phyloP scores from a whole-genome alignment of 345 rosid genomes.

The Durio zibethinus region DNA sequence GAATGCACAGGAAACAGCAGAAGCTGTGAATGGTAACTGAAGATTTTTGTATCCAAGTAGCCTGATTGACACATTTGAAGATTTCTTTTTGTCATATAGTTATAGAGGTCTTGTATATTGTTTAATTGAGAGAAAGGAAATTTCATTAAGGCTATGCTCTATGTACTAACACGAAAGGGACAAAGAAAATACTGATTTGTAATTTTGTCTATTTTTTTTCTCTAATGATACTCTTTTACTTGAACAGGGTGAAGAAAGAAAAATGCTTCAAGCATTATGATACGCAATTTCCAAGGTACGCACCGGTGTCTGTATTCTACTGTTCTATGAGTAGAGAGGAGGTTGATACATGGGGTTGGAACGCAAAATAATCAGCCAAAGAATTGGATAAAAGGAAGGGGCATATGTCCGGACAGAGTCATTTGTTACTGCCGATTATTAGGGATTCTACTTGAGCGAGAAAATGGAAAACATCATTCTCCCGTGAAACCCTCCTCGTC shows the following conservation, averaged over 20 bases:
- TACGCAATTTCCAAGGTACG: neutral
- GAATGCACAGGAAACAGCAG: slow-evolving; percentile 42
- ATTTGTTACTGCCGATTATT: too few species aligned
- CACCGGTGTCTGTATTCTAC: neutral
- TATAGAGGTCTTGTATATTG: slow-evolving; percentile 16
- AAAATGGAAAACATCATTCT: too few species aligned
- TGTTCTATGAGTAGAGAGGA: neutral
- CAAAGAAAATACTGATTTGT: neutral
- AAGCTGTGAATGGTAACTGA: slow-evolving; percentile 35
- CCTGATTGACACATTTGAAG: slow-evolving; percentile 16
- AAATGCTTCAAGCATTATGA: neutral
- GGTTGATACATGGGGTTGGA: too few species aligned
- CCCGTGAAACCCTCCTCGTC: too few species aligned
- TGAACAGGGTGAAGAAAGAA: neutral
- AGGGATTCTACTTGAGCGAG: too few species aligned
- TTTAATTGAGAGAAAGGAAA: slow-evolving; percentile 22
- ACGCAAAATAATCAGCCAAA: too few species aligned
- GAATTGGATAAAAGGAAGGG: too few species aligned
- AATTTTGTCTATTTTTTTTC: neutral
- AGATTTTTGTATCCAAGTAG: slow-evolving; percentile 3
- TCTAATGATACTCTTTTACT: neutral
- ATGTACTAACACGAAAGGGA: neutral
- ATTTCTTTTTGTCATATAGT: slow-evolving; percentile 16
- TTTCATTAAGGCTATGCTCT: slow-evolving; percentile 4
- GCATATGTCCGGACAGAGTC: too few species aligned